Conservation (phyloP, 176 grass and related monocot genomes). For the Paspalum vaginatum region DNA sequence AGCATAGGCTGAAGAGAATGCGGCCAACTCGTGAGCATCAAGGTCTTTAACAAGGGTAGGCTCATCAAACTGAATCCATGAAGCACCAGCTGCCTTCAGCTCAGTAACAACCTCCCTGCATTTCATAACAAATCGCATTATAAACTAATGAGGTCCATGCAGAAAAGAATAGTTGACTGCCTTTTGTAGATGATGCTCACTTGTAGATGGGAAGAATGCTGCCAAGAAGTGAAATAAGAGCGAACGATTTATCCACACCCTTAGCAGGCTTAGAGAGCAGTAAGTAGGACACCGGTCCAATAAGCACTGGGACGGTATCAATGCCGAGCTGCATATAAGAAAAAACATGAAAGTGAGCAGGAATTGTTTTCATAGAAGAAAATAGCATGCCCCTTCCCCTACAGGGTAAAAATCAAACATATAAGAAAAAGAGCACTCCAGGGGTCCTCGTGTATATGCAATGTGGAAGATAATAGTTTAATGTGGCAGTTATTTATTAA, state of each 20-base stretch:
- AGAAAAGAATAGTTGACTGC: conserved; percentile 6
- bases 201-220: conserved; percentile 88
- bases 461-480: neutral
- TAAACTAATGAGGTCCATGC: conserved; percentile 17
- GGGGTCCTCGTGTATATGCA: conserved; percentile 11
- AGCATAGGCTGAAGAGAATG: conserved; percentile 73
- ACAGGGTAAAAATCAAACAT: neutral
- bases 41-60: conserved; percentile 89
- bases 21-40: conserved; percentile 72
- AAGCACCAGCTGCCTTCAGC: conserved; percentile 86
- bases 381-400: conserved; percentile 3
- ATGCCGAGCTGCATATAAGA: conserved; percentile 66
- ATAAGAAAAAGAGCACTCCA: neutral
- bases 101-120: conserved; percentile 84
- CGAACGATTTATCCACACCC: conserved; percentile 93
- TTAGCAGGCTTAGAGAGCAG: conserved; percentile 94
- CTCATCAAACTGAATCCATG: conserved; percentile 98
- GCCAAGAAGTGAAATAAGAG: conserved; percentile 79
- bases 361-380: conserved; percentile 2
- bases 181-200: conserved; percentile 61
- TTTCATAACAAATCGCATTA: conserved; percentile 43
- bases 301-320: conserved; percentile 82
- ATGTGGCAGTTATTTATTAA: neutral
- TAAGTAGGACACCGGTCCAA: conserved; percentile 94
- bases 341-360: conserved; percentile 32